Base-by-base conservation (phyloP, 306 rosid species). In the Begonia fuchsioides region DNA sequence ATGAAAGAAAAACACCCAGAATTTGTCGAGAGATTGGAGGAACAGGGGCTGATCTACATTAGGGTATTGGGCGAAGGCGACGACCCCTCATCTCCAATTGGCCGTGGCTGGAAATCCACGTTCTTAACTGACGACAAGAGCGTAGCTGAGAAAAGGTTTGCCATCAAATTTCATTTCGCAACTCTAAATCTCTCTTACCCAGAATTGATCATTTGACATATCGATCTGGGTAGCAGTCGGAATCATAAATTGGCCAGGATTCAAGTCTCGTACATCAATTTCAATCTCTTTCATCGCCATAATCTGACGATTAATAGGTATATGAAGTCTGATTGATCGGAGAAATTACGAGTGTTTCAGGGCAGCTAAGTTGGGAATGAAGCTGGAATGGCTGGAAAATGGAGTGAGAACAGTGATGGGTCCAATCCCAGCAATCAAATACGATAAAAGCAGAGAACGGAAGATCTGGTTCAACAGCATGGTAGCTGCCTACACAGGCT, bases 71-170 rank as follows among this genome's bases (percentile, higher is more conserved):
- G 87, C 3, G 79, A 90, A 71, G 83, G 49, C 0, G 94, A 90
- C 11, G 73, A 85, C 58, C 87, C 87, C 44, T 74, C 78, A 5
- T 85, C 98, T 17, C 85, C 92, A 0, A 90, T 90, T 57, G 94
- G 95, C 38, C 83, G 93, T 26, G 98, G 98, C 15, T 90, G 95
- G 98, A 79, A 79, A 74, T 85, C 98, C 12, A 85, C 98, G 3
- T 81, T 84, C 81, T 63, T 81, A 62, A 90, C 98, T 51, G 32
- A 62, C 2, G 92, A 85, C 54, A 90, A 76, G 70, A 9, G 43
- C 41, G 44, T 90, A 12, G 95, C 98, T 11, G 77, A 77, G 58
- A 69, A 90, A 65, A 90, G 97, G 95, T 86, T 52, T 50, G 13
- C 13, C n/a, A 56, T 56, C 35, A 26, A 26, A 26, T 26, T 26